A percentile compares a stretch with the other conserved stretches of the same genome.
Conservation (phyloP, 2,329 filamentous ascomycete species). For the Shiraia sp. region DNA sequence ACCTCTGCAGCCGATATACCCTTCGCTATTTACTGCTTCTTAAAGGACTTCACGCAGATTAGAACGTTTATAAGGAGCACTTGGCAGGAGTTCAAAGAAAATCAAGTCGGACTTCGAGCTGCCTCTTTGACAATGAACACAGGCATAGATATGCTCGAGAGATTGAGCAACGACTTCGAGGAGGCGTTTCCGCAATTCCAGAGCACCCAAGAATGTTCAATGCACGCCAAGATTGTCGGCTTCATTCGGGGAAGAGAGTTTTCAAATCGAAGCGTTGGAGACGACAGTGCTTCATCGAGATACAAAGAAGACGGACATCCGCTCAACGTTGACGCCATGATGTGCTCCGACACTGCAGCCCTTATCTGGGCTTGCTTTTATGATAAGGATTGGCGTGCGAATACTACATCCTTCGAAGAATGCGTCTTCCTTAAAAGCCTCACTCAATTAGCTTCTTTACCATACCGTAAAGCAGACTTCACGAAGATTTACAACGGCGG, state of each 20-base stretch:
- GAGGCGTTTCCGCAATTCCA: constrained; percentile 1
- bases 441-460: background rate
- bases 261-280: too few species aligned
- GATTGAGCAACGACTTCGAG: constrained; percentile 1
- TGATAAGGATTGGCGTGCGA: too few species aligned
- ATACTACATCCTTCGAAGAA: too few species aligned
- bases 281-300: too few species aligned
- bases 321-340: too few species aligned
- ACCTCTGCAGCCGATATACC: background rate
- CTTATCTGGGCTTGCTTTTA: too few species aligned
- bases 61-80: constrained; percentile 33
- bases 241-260: too few species aligned
- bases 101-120: constrained; percentile 34
- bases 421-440: background rate
- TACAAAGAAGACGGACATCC: too few species aligned
- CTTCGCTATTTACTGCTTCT: constrained; percentile 29
- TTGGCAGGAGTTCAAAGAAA: constrained; percentile 35
- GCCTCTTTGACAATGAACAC: constrained; percentile 38
- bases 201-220: background rate
- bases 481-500: background rate
- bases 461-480: background rate
- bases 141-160: constrained; percentile 17
- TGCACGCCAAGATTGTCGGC: too few species aligned
- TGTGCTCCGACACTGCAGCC: too few species aligned
- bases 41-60: constrained; percentile 36